Percentiles rank a stretch among this genome's conserved stretches.
These are phyloP conservation scores for Botrytis medusae DNA, from an alignment of 2,329 filamentous ascomycete genomes.

Conservation along the genomic window DNA sequence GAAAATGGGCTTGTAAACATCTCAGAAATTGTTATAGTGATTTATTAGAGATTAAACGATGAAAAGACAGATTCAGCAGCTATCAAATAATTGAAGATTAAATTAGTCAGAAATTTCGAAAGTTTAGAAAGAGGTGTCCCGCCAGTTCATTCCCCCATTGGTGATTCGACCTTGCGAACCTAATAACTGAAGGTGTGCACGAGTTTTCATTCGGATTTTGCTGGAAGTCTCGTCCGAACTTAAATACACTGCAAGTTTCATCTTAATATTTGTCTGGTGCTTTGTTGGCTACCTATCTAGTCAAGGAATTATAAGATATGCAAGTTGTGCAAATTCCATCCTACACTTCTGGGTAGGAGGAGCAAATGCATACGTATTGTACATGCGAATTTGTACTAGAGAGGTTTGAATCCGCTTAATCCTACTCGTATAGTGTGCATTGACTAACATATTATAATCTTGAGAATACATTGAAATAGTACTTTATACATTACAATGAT, in stretches of 20 bases:
- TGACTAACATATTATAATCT: not conserved
- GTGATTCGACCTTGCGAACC: not conserved
- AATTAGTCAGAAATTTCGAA: too few species aligned
- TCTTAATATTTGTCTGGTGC: not conserved
- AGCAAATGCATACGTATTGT: not conserved
- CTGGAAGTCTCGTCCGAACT: not conserved
- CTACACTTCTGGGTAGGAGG: not conserved
- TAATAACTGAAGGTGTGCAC: not conserved
- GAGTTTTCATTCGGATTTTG: not conserved
- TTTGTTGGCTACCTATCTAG: not conserved
- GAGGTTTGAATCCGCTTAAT: not conserved
- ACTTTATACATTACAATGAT: not conserved
- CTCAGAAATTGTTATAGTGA: too few species aligned
- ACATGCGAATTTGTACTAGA: not conserved
- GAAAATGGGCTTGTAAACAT: too few species aligned
- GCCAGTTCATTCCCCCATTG: too few species aligned
- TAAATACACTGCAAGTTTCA: not conserved
- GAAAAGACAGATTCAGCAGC: too few species aligned
- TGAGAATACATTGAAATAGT: not conserved
- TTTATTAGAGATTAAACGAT: too few species aligned
- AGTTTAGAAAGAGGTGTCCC: too few species aligned
- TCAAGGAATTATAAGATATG: not conserved
- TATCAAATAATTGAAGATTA: too few species aligned
- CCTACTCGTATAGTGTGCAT: not conserved
- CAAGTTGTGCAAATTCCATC: not conserved